phyloP scores from a whole-genome alignment of 768 basidiomycete species.

The Phylloporus sp. region DNA sequence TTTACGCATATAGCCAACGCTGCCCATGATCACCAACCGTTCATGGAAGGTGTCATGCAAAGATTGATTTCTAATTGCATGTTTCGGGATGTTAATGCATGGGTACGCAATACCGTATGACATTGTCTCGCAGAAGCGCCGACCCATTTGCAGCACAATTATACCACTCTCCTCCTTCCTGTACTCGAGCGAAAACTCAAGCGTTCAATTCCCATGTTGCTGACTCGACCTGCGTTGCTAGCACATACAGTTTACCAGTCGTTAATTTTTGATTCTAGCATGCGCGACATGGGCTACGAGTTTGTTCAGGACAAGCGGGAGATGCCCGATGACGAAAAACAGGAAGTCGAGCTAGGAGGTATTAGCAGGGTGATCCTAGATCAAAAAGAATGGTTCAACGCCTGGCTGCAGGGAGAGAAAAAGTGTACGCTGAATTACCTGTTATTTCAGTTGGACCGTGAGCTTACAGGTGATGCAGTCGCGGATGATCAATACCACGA shows the following conservation, averaged over 20 bases:
- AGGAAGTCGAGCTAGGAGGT: conserved; percentile 57
- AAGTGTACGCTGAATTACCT: conserved; percentile 54
- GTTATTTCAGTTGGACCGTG: not conserved
- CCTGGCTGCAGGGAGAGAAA: conserved; percentile 87
- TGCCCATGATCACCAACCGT: conserved; percentile 75
- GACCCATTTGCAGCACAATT: conserved; percentile 61
- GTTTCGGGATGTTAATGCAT: conserved; percentile 62
- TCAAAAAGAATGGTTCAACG: conserved; percentile 82
- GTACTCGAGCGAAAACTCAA: conserved; percentile 71
- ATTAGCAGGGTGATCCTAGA: conserved; percentile 78
- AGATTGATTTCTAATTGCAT: conserved; percentile 59
- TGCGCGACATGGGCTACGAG: conserved; percentile 70
- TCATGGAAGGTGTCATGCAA: conserved; percentile 76
- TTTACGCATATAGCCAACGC: conserved; percentile 88
- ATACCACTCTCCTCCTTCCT: conserved; percentile 72
- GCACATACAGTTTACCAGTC: conserved; percentile 97
- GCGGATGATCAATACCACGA: conserved; percentile 82
- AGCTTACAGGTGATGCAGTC: conserved; percentile 44
- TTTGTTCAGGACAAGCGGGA: conserved; percentile 31
- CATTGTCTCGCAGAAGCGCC: not conserved
- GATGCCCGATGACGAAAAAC: conserved; percentile 12
- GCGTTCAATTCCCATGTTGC: conserved; percentile 64
- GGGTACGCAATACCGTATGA: conserved; percentile 44
- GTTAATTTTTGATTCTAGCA: conserved; percentile 75
- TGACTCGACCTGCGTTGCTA: conserved; percentile 76